Evolutionary conservation across 1,284 basidiomycete species (phyloP), one percentile per base, ranked within the genome.

Genomic region (Apiotrichum porosum): DNA sequence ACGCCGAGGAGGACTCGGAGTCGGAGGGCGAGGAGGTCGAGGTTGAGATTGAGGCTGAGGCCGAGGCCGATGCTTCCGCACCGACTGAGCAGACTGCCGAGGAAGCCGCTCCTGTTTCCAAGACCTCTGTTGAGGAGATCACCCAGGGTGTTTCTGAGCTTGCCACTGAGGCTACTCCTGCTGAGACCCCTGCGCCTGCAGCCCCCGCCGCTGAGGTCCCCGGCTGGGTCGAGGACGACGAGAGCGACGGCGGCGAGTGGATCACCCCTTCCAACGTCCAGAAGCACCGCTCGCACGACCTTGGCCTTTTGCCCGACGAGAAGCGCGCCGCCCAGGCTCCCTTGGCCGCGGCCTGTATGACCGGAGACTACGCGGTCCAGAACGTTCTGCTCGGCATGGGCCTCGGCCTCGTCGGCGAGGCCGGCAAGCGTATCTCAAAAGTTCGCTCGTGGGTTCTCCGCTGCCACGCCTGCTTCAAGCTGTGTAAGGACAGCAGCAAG

Each of bases 381-480:
- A 99, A 99, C 66, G 91, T 98, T 13, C 74, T 97, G 51, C 75
- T 99, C 44, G 93, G 97, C 69, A 95, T 98, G 88, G 88, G 88
- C 0, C 75, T 99, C 47, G 86, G 84, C 54, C 78, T 98, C 23
- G 84, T 98, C n/a, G 86, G 91, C 14, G 81, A 87, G 17, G 90
- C 93, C 59, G 95, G 95, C 9, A 89, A 86, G 75, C 80, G 83
- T 60, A 94, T 99, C 54, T 81, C 86, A 57, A 86, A 83, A 59
- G 85, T 98, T 26, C 92, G 94, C 75, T 97, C 84, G 54, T 98
- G 91, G 88, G 90, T 97, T 1, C 75, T 98, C 56, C 78, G 95
- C 49, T 99, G 95, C 73, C 95, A 99, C 75, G 95, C 92, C 15
- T 99, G 95, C 75, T 97, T 93, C 82, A 97, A 97, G 92, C 83